phyloP scores from a whole-genome alignment of 2,329 filamentous ascomycete species.

The Ophiostoma populinum region DNA sequence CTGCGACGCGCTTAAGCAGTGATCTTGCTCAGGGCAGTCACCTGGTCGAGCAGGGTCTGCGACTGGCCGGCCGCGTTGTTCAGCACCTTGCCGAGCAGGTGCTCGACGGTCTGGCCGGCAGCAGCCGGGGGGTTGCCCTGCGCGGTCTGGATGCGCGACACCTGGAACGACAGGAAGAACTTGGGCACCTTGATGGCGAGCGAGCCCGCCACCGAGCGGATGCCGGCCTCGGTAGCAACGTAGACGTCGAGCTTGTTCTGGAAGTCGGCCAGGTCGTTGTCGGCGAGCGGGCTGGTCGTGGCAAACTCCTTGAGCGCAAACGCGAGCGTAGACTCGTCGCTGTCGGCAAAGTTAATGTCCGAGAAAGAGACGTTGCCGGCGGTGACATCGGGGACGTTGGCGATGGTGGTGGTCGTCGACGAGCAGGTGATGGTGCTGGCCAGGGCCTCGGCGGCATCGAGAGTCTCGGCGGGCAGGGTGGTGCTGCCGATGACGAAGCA shows the following conservation, averaged over 20 bases:
- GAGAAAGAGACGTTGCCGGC: slow-evolving; percentile 33
- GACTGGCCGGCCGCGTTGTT: slow-evolving; percentile 35
- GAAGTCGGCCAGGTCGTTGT: slow-evolving; percentile 31
- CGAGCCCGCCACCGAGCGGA: slow-evolving; percentile 33
- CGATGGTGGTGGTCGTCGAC: slow-evolving; percentile 27
- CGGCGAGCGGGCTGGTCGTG: slow-evolving; percentile 30
- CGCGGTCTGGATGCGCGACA: slow-evolving; percentile 39
- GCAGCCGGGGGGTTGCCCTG: slow-evolving; percentile 35
- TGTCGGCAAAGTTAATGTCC: slow-evolving; percentile 36
- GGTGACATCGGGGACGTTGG: slow-evolving; percentile 37
- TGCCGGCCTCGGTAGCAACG: slow-evolving; percentile 39
- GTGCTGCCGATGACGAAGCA: slow-evolving; percentile 38
- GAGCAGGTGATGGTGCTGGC: slow-evolving; percentile 31
- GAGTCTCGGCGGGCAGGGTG: slow-evolving; percentile 32
- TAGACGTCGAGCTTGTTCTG: slow-evolving; percentile 37
- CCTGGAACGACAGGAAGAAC: slow-evolving; percentile 44
- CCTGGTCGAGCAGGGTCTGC: slow-evolving; percentile 32
- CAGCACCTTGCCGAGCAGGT: slow-evolving; percentile 38
- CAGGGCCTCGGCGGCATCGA: slow-evolving; percentile 24
- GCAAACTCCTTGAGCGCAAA: slow-evolving; percentile 38
- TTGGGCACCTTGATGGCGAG: slow-evolving; percentile 44
- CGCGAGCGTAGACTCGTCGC: slow-evolving; percentile 27
- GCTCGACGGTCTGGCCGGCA: slow-evolving; percentile 36
- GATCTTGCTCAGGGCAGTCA: slow-evolving; percentile 22
- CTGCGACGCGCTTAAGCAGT: slow-evolving; percentile 6